A percentile compares a stretch with the other conserved stretches of the same genome.
phyloP scores from a whole-genome alignment of 2,329 filamentous ascomycete genomes.

The Fusarium multiceps region DNA sequence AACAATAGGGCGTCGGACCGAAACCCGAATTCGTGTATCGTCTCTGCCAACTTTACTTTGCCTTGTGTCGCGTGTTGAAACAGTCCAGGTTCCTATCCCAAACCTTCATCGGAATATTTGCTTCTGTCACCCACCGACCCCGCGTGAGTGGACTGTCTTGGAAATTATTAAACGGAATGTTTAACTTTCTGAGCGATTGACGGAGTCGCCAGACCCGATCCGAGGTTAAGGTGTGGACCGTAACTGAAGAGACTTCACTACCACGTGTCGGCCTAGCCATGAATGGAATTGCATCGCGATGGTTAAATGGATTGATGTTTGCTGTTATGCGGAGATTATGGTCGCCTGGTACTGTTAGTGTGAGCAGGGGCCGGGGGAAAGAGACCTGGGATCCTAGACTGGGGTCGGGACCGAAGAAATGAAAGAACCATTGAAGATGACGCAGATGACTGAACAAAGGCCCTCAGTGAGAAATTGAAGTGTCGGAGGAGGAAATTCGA shows the following conservation, averaged over 20 bases:
- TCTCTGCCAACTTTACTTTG: slow-evolving; percentile 19
- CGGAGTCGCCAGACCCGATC: slow-evolving; percentile 11
- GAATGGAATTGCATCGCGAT: slow-evolving; percentile 37
- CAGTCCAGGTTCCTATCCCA: neutral
- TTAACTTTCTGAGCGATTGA: slow-evolving; percentile 25
- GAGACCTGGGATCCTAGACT: slow-evolving; percentile 28
- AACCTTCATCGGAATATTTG: slow-evolving; percentile 27
- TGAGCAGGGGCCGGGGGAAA: slow-evolving; percentile 33
- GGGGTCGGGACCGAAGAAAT: slow-evolving; percentile 1
- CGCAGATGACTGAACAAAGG: slow-evolving; percentile 16
- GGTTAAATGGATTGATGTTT: slow-evolving; percentile 22
- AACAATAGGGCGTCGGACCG: slow-evolving; percentile 8
- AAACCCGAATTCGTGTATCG: neutral
- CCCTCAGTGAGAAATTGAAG: slow-evolving; percentile 7
- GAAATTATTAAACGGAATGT: slow-evolving; percentile 35
- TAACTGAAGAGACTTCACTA: slow-evolving; percentile 14
- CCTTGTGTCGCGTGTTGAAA: slow-evolving; percentile 19
- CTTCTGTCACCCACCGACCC: slow-evolving; percentile 24
- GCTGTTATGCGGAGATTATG: slow-evolving; percentile 42
- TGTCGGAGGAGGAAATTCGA: neutral
- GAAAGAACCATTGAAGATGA: slow-evolving; percentile 24
- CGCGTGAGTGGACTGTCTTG: slow-evolving; percentile 14
- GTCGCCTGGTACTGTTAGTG: slow-evolving; percentile 28
- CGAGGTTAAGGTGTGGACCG: neutral
- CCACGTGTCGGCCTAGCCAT: slow-evolving; percentile 17